phyloP scores from a whole-genome alignment of 2,329 filamentous ascomycete species.

The Fusarium annulatum region DNA sequence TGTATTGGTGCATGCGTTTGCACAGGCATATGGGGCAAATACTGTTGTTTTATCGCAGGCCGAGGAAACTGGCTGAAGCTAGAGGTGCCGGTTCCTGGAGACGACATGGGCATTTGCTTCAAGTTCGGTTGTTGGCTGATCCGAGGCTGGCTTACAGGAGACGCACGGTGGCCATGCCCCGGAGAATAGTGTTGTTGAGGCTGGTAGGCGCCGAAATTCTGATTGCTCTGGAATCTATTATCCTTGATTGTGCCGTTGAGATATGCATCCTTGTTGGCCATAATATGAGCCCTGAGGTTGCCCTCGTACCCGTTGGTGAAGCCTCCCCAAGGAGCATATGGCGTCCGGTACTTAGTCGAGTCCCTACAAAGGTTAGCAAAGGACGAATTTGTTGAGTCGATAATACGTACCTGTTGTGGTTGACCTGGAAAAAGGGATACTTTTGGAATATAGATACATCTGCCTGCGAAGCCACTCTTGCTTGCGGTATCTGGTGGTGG shows the following conservation, averaged over 20 bases:
- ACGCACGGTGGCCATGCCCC: neutral
- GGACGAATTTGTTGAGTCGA: neutral
- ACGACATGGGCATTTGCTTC: neutral
- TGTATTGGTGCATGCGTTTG: slow-evolving; percentile 3
- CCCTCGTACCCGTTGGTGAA: slow-evolving; percentile 72
- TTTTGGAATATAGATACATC: slow-evolving; percentile 61
- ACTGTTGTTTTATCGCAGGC: slow-evolving; percentile 39
- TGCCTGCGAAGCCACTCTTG: slow-evolving; percentile 50
- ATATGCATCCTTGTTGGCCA: slow-evolving; percentile 48
- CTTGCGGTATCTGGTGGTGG: slow-evolving; percentile 34
- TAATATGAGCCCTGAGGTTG: slow-evolving; percentile 59
- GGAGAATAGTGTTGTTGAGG: slow-evolving; percentile 3
- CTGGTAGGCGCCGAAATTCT: neutral
- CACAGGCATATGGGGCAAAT: slow-evolving; percentile 17
- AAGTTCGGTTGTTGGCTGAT: slow-evolving; percentile 19
- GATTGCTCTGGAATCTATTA: neutral
- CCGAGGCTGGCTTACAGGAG: slow-evolving; percentile 1
- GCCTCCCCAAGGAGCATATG: slow-evolving; percentile 66
- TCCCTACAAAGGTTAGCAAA: slow-evolving; percentile 54
- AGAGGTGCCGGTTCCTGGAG: neutral
- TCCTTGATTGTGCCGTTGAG: slow-evolving; percentile 42
- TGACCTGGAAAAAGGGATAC: slow-evolving; percentile 68
- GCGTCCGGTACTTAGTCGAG: slow-evolving; percentile 67
- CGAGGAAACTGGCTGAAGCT: slow-evolving; percentile 20
- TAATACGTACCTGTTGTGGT: slow-evolving; percentile 65